Evolutionary conservation across 805 yeast species (phyloP), one percentile per base, ranked within the genome.

Genomic region (Pichia eremophila): DNA sequence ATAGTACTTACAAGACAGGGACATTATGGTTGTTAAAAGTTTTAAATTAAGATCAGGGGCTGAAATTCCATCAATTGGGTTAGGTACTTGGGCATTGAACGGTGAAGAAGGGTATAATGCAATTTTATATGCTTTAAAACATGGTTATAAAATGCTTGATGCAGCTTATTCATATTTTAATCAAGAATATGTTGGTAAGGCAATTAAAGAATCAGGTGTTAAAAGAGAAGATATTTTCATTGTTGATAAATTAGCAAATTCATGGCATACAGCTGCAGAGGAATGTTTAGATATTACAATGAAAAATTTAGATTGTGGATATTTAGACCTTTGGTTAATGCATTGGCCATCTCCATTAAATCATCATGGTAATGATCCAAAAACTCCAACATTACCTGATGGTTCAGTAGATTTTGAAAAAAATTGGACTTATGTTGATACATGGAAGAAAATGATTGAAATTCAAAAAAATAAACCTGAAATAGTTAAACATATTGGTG

Each of bases 71-170:
- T 67, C 70, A 1, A 63, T 81, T 18, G 86, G 78, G 0, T 66
- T 73, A n/a, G 86, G 87, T 1, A 72, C 78, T 4, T 80, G 73
- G 63, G 56, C 64, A 27, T 53, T 77, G 4, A 69, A 77, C 3
- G 50, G 57, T 2, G 54, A 54, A 0, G 64, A 65, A 7, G 69
- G 81, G 1, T 48, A 62, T 4, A 64, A 69, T 0, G 58, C 78
- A 25, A 81, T 80, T 0, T 69, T 74, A 53, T 59, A 69, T 35
- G 93, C 91, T 1, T 69, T 85, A 49, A 63, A 70, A 32, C 66
- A 63, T 18, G 93, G 93, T 0, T 85, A 83, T 61, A 73, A 90
- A 54, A 90, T 81, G 57, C 67, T 85, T 49, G 93, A 85, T 59
- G 68, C 81, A 18, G 95, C 95, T 7, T 77, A 71, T 9, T 62